Evolutionary conservation across 139 green algal genomes (phyloP), one percentile per base, ranked within the genome.

Genomic region (Desmodesmus armatus): DNA sequence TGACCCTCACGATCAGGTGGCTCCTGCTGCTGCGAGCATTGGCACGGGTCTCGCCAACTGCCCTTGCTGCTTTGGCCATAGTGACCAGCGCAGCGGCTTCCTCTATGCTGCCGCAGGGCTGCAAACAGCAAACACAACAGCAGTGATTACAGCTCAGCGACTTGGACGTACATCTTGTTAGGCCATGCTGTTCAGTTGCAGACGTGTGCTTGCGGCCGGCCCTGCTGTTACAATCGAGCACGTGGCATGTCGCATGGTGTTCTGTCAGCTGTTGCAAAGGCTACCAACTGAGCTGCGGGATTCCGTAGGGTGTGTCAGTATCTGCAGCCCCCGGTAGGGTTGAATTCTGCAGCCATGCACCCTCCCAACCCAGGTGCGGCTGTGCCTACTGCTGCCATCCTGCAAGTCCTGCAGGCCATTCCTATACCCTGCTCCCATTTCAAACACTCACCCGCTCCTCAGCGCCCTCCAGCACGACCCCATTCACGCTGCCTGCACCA

Each of bases 11-110:
- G 2, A 85, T 65, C 65, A 85, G 44, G 44, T 85, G 79, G 29
- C 62, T 70, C 13, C 79, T 44, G 79, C 79, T 85, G 79, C 79
- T 85, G 43, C 65, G 79, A 2, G 65, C 63, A 41, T 85, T 78
- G 5, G 79, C 79, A 33, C 66, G 65, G 2, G 63, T 85, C 43
- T 85, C 79, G 7, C 79, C 65, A 51, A 85, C 79, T 55, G 66
- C 63, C 7, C 79, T 43, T 29, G 19, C 43, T 13, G 63, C 65
- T 67, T 78, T 76, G 43, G 79, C 79, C 31, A 23, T 33, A 0
- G 27, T 44, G 0, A 85, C 79, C 0, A 85, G 23, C 15, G 31
- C 44, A 25, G 55, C 21, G 17, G 51, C 44, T 31, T 77, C 79
- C 19, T 35, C 44, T 23, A 31, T 27, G 29, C 11, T 85, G 44